These are phyloP conservation scores for Mortierella sp. DNA, from an alignment of 371 early-diverging fungal species.

Conservation along the genomic window DNA sequence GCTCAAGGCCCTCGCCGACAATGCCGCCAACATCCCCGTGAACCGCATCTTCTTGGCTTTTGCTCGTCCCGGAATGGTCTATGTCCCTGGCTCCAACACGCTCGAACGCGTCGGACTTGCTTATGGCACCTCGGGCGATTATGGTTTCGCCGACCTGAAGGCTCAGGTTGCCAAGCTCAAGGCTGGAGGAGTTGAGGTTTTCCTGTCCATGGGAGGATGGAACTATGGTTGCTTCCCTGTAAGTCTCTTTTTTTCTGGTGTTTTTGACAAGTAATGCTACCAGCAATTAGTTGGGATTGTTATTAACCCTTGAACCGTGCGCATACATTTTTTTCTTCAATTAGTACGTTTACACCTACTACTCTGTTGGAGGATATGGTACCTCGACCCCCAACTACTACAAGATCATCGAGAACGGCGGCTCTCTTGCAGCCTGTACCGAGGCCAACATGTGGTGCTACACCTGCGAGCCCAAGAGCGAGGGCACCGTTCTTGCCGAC, in stretches of 20 bases:
- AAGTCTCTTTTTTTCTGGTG: conserved; percentile 3
- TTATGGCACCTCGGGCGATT: conserved; percentile 48
- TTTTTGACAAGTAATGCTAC: background rate
- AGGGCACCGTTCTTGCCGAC: conserved; percentile 47
- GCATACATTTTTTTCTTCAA: background rate
- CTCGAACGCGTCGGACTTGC: conserved; percentile 50
- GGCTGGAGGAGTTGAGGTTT: conserved; percentile 50
- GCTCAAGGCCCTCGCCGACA: conserved; percentile 57
- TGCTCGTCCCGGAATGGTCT: conserved; percentile 56
- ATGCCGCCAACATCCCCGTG: conserved; percentile 54
- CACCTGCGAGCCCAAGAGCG: conserved; percentile 53
- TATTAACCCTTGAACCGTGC: background rate
- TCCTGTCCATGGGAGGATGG: conserved; percentile 57
- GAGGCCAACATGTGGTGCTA: conserved; percentile 60
- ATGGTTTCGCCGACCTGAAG: conserved; percentile 55
- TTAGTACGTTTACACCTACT: conserved; percentile 52
- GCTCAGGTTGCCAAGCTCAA: conserved; percentile 34
- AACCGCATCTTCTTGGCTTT: conserved; percentile 55
- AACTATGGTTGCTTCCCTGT: conserved; percentile 59
- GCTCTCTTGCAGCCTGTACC: conserved; percentile 37
- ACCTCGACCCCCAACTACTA: conserved; percentile 57
- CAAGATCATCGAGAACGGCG: conserved; percentile 48
- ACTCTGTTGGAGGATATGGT: conserved; percentile 58
- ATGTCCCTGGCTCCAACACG: conserved; percentile 56
- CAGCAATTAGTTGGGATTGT: background rate